Percentiles rank a stretch among this genome's conserved stretches.
Conservation (phyloP, 106 monocot species). For the Platanthera guangdongensis region DNA sequence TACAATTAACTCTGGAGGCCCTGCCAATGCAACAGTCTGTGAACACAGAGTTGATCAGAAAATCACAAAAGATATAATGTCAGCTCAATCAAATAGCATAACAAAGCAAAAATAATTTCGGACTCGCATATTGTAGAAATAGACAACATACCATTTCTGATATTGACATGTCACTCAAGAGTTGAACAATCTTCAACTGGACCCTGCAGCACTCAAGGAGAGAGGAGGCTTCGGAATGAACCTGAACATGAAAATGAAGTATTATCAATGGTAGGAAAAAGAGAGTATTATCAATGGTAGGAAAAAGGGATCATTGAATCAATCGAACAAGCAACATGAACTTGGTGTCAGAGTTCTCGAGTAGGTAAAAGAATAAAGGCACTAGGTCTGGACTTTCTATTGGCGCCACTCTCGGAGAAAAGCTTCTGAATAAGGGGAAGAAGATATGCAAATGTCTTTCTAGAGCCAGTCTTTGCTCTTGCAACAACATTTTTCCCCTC, state of each 20-base stretch:
- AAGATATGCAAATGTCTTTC: constrained; percentile 86
- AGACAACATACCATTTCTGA: constrained; percentile 43
- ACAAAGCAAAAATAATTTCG: neutral
- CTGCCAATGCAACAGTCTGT: constrained; percentile 54
- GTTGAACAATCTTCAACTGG: constrained; percentile 54
- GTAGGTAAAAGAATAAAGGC: constrained; percentile 73
- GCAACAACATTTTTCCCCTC: constrained; percentile 92
- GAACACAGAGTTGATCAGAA: constrained; percentile 1
- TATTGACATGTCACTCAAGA: constrained; percentile 49
- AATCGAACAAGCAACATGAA: constrained; percentile 7
- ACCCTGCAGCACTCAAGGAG: constrained; percentile 73
- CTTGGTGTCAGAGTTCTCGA: constrained; percentile 77
- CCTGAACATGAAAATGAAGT: constrained; percentile 25
- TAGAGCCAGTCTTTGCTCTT: constrained; percentile 77
- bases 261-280: neutral
- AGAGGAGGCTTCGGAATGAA: constrained; percentile 51
- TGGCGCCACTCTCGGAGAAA: constrained; percentile 27
- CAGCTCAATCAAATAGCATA: constrained; percentile 1
- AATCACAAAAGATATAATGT: neutral
- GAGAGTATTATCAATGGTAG: neutral
- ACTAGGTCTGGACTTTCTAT: constrained; percentile 40
- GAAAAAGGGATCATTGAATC: neutral
- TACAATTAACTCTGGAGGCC: constrained; percentile 68
- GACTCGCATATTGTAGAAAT: too few species aligned
- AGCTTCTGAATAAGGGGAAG: constrained; percentile 82